A percentile compares a stretch with the other conserved stretches of the same genome.
Conservation (phyloP, 306 rosid species). For the Oemleria cerasiformis region DNA sequence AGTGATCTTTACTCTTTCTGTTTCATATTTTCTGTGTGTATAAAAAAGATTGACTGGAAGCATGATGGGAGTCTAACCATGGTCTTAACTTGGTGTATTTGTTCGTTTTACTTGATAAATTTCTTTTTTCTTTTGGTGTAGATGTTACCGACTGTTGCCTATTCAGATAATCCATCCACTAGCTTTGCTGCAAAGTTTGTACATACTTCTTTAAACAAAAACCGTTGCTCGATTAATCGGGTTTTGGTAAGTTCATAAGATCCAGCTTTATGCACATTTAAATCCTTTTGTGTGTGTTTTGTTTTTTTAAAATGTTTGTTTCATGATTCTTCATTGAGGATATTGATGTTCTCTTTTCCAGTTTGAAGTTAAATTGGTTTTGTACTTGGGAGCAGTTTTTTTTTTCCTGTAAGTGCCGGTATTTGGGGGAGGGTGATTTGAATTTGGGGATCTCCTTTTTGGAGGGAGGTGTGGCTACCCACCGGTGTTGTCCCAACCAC, state of each 20-base stretch:
- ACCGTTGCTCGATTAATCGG: conserved; percentile 87
- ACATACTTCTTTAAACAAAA: conserved; percentile 92
- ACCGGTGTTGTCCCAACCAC: neutral
- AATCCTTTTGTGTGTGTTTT: neutral
- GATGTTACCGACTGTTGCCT: conserved; percentile 89
- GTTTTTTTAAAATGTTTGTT: neutral
- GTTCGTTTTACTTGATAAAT: conserved; percentile 9
- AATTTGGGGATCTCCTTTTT: neutral
- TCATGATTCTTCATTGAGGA: neutral
- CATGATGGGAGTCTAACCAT: neutral
- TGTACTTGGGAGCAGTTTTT: neutral
- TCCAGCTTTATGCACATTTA: neutral
- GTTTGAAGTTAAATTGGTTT: neutral
- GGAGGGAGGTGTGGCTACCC: neutral
- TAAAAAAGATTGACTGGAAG: conserved; percentile 10
- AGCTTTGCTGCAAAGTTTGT: conserved; percentile 94
- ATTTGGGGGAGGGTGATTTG: neutral
- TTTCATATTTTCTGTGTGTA: conserved; percentile 5
- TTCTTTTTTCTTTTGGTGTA: conserved; percentile 33
- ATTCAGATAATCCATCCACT: conserved; percentile 93
- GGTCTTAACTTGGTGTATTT: conserved; percentile 18
- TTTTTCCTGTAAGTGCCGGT: too few relatives aligned
- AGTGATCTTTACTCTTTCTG: conserved; percentile 27
- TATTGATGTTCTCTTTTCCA: neutral
- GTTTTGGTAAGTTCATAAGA: conserved; percentile 65